Evolutionary conservation across 257 asterid species (phyloP).

Genomic region (Petunia secreta): DNA sequence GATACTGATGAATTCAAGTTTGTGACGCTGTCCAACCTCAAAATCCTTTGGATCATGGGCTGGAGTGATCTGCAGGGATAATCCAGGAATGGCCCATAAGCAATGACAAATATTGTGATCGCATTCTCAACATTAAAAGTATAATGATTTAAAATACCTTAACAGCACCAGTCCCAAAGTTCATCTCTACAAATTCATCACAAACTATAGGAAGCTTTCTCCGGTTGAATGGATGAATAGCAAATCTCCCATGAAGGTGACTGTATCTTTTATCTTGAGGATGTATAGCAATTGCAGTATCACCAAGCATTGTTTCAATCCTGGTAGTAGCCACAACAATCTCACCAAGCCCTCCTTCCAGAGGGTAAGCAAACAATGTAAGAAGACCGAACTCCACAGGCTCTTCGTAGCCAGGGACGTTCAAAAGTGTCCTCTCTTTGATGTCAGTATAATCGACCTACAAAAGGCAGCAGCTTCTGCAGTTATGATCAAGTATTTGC

Average conservation of each 20-base stretch:
- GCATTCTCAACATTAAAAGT: background rate
- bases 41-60: conserved; percentile 99
- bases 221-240: conserved; percentile 85
- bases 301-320: conserved; percentile 97
- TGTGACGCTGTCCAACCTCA: conserved; percentile 92
- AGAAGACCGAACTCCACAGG: conserved; percentile 93
- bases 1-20: conserved; percentile 77
- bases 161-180: conserved; percentile 97
- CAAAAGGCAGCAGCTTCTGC: conserved; percentile 34
- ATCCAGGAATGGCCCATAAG: conserved; percentile 24
- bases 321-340: conserved; percentile 97
- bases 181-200: conserved; percentile 90
- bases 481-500: conserved; percentile 19
- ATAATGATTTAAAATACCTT: conserved; percentile 54
- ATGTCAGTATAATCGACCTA: conserved; percentile 85
- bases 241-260: conserved; percentile 84
- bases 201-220: conserved; percentile 89
- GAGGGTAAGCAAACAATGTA: conserved; percentile 93
- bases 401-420: conserved; percentile 77
- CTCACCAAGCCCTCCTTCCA: conserved; percentile 85
- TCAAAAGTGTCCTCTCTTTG: conserved; percentile 66
- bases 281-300: conserved; percentile 94
- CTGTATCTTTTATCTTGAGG: conserved; percentile 82
- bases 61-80: conserved; percentile 81
- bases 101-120: conserved; percentile 23